Evolutionary conservation across 2,329 filamentous ascomycete genomes (phyloP).

Genomic region (Rhynchosporium secalis): DNA sequence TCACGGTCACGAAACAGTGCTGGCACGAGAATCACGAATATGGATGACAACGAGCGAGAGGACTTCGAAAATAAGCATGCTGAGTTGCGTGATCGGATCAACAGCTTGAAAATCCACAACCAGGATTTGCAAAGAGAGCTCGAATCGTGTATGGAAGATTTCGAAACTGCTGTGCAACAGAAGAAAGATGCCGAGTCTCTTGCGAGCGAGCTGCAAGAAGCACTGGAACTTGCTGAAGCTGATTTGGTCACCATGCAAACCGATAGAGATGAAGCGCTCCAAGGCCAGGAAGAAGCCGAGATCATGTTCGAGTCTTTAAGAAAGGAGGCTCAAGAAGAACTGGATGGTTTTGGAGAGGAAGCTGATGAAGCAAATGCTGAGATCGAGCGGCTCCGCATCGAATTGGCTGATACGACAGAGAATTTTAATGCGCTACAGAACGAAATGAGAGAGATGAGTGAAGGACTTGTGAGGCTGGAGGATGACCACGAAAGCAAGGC

Average conservation of each 20-base stretch:
- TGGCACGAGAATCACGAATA: constrained; percentile 40
- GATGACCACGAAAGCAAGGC: constrained; percentile 83
- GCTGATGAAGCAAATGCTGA: constrained; percentile 72
- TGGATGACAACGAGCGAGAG: constrained; percentile 78
- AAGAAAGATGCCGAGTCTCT: constrained; percentile 61
- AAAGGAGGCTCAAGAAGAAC: constrained; percentile 65
- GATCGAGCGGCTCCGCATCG: constrained; percentile 66
- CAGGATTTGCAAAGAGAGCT: constrained; percentile 84
- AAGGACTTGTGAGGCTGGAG: constrained; percentile 81
- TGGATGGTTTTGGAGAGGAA: constrained; percentile 68
- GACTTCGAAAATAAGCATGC: constrained; percentile 83
- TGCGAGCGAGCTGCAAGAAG: constrained; percentile 69
- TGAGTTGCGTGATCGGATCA: constrained; percentile 81
- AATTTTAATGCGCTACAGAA: constrained; percentile 89
- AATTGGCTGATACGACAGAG: constrained; percentile 75
- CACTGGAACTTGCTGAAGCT: constrained; percentile 75
- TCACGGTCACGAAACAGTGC: constrained; percentile 68
- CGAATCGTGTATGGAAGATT: constrained; percentile 75
- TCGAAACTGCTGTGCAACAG: constrained; percentile 69
- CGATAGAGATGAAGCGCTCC: constrained; percentile 83
- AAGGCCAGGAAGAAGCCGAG: constrained; percentile 59
- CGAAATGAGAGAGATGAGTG: constrained; percentile 90
- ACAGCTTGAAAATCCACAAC: constrained; percentile 82
- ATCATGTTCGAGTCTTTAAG: constrained; percentile 60
- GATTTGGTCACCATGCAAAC: constrained; percentile 77